Base-by-base conservation (phyloP, 2,329 filamentous ascomycete species). In the Chrysoporthe austroafricana region DNA sequence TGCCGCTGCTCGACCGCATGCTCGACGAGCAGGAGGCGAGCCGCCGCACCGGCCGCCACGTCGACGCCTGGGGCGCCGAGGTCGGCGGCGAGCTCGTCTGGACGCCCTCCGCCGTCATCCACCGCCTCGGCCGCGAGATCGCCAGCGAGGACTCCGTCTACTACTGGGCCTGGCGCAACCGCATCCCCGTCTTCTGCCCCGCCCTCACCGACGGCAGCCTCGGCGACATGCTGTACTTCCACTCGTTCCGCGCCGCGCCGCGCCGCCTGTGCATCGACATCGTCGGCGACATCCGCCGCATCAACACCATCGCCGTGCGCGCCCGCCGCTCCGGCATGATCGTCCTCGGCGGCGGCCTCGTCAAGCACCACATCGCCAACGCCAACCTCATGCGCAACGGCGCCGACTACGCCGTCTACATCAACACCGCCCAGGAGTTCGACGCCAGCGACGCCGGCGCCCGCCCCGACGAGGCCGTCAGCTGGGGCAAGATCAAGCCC, bases 341-440 rank as follows among this genome's bases (percentile, higher is more conserved):
- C 73, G 93, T 99, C 66, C 84, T 99, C 0, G 96, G 96, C 0
- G 96, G 96, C 7, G 96, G 96, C 0, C 83, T 99, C n/a, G 87
- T 99, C 74, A 99, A 99, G 82, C 96, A 99, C 76, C 96, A 99
- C 78, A 98, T 99, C 76, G 94, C 96, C 63, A 99, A 99, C 77
- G 96, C 96, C 2, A 97, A 94, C 74, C 79, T 99, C 74, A 98
- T 99, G 96, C 89, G 96, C 62, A 99, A 99, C 75, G 96, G 96
- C 1, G 96, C 96, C 18, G 96, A 99, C 79, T 95, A 92, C 70
- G 96, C 96, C 1, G 96, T 99, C 1, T 99, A 97, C 77, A 93
- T 99, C 79, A 99, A 99, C 79, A 99, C 96, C 1, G 96, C 89
- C 0, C 94, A 97, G 78, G 96, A 99, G 77, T 99, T 97, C 77